Evolutionary conservation across 352 stramenopile genomes (phyloP).

Genomic region (Pythium brachiatum): DNA sequence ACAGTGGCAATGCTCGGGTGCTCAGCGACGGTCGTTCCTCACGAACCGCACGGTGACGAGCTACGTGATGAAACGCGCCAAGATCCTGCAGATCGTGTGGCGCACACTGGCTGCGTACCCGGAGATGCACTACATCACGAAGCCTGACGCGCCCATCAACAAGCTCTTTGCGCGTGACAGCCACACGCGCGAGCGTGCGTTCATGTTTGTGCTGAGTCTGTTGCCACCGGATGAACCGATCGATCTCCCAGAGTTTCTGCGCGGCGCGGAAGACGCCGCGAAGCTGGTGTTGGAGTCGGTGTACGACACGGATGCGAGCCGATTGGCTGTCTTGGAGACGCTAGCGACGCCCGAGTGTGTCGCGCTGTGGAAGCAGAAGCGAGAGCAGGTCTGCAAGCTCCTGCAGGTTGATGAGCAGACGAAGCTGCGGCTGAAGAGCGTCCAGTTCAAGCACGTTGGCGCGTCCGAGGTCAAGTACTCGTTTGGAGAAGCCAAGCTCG

Average conservation of each 20-base stretch:
- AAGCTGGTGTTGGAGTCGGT: conserved; percentile 26
- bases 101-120: conserved; percentile 38
- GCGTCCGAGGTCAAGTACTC: conserved; percentile 37
- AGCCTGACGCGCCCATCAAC: conserved; percentile 28
- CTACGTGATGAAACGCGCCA: conserved; percentile 31
- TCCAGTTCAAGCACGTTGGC: conserved; percentile 29
- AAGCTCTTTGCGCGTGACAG: conserved; percentile 27
- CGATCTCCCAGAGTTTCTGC: conserved; percentile 39
- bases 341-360: conserved; percentile 28
- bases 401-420: conserved; percentile 20
- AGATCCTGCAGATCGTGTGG: conserved; percentile 38
- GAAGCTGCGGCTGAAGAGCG: conserved; percentile 27
- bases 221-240: conserved; percentile 41
- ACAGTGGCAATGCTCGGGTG: background rate
- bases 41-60: background rate
- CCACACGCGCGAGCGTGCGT: conserved; percentile 36
- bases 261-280: conserved; percentile 33
- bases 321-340: conserved; percentile 4
- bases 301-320: conserved; percentile 14
- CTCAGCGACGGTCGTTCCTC: conserved; percentile 10
- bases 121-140: conserved; percentile 34
- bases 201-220: conserved; percentile 46
- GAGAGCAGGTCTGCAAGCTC: conserved; percentile 20
- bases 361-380: conserved; percentile 27
- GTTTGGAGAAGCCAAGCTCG: conserved; percentile 20